Base-by-base conservation (phyloP, 208 protist genomes). In the Wallacemonas sp. region DNA sequence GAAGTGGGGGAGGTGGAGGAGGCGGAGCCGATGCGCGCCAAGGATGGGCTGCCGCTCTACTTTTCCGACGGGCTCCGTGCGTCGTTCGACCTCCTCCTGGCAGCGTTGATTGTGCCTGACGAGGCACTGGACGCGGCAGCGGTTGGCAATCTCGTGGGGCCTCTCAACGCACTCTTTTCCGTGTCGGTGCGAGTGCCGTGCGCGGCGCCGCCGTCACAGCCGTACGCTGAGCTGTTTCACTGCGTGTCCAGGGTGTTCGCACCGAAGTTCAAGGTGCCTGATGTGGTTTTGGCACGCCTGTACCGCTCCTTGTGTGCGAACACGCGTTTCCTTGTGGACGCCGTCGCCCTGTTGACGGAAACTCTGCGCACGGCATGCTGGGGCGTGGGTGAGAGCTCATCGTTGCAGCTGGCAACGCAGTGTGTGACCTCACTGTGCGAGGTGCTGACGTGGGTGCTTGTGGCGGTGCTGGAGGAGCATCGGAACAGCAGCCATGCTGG, bases 11-110 rank as follows among this genome's bases (percentile, higher is more conserved):
- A 30, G 34, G 55, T 13, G n/a, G 36, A 48, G 37, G 55, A 48
- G 12, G 55, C n/a, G 13, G 55, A 62, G 37, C 38, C 55, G 39
- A 42, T 62, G 38, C 55, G 55, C 19, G 21, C 38, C 37, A 62
- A 62, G 26, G 55, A 62, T 36, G 55, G 55, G 13, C 37, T 62
- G 38, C 55, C 55, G 55, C 55, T 62, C 8, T 62, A 62, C 55
- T 46, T 44, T 19, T 44, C 55, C 4, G 55, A 62, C 21, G 55
- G 34, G 4, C 48, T 62, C 37, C 55, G 34, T 24, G 55, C 55
- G 24, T 26, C 55, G 26, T 48, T 48, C 12, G 38, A 62, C 22
- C 36, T 62, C 5, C 22, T 62, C 21, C 9, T 62, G 37, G 29
- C 36, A 5, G 55, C 37, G 3, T 24, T 62, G 38, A 62, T 22